Conservation (phyloP, 2,329 filamentous ascomycete genomes). For the Pseudophaeomoniella oleicola region DNA sequence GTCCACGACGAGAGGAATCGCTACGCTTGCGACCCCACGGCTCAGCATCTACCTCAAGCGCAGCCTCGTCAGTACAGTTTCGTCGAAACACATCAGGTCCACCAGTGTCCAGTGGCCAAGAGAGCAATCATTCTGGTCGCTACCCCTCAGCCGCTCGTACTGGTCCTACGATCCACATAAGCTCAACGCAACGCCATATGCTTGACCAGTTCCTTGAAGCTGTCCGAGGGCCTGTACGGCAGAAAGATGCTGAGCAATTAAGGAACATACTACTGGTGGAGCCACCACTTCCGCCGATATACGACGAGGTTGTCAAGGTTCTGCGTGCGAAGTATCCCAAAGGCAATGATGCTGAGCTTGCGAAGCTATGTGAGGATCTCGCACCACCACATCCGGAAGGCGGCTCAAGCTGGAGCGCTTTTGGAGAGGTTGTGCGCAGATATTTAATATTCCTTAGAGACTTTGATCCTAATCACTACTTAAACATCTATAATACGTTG, state of each 20-base stretch:
- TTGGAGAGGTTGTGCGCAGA: conserved; percentile 9
- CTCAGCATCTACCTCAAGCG: too few species aligned
- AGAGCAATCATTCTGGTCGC: too few species aligned
- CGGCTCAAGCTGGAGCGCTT: conserved; percentile 9
- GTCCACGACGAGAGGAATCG: too few species aligned
- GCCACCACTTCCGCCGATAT: neutral
- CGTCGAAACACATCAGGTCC: too few species aligned
- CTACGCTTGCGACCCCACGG: too few species aligned
- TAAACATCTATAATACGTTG: conserved; percentile 7
- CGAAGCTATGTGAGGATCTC: conserved; percentile 7
- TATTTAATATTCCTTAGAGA: conserved; percentile 14
- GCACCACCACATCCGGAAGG: conserved; percentile 4
- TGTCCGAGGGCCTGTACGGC: neutral
- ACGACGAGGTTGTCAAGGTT: neutral
- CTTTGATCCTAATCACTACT: conserved; percentile 9
- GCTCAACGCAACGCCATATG: neutral
- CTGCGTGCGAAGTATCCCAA: conserved; percentile 6
- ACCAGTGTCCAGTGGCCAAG: too few species aligned
- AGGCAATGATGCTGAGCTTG: conserved; percentile 8
- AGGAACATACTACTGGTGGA: neutral
- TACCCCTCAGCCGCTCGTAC: too few species aligned
- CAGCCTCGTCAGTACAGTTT: too few species aligned
- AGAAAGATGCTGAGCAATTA: neutral
- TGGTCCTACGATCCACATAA: neutral
- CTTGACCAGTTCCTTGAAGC: neutral